Evolutionary conservation across 1,139 yeast genomes (phyloP), one percentile per base, ranked within the genome.

Genomic region (Hyphopichia fennica): DNA sequence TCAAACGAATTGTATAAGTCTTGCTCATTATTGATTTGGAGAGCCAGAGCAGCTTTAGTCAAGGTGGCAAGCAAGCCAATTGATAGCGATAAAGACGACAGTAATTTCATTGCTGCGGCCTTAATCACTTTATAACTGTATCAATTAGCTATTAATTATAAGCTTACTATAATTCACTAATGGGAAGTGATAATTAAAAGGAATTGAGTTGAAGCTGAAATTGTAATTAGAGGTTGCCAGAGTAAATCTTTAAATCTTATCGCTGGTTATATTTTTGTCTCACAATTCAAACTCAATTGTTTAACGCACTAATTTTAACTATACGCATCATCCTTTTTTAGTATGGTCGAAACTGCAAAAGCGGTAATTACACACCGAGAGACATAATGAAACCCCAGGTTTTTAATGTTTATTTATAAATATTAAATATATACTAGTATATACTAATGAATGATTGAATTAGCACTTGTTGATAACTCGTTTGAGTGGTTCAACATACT

Each of bases 401-500:
- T n/a, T n/a, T n/a, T n/a, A n/a, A n/a, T n/a, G n/a, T n/a, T n/a
- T n/a, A n/a, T 15, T 30, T 30, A 6, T 7, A 30, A 8, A 8
- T 15, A 15, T 14, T 4, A 14, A 30, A 30, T 17, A 22, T 23
- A 22, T 23, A 34, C 2, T 17, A 20, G 22, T 36, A 29, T 29
- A 28, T 36, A 18, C 20, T 35, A 6, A 20, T 20, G 23, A 20
- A 20, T 9, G 5, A 25, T 25, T 9, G 8, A 25, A 14, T 16
- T 18, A 38, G 17, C 35, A 38, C 35, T 47, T 44, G 19, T 42
- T 45, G 14, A 57, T 51, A 11, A 52, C 69, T 50, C 90, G 69
- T 54, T 77, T 80, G 47, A 86, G 66, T 1, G 96, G 91, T 47
- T 87, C 86, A 19, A 88, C 79, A 48, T 77, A 70, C n/a, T 77